A percentile compares a stretch with the other conserved stretches of the same genome.
These are phyloP conservation scores for Schizopora paradoxa DNA, from an alignment of 1,284 basidiomycete species.

Conservation along the genomic window DNA sequence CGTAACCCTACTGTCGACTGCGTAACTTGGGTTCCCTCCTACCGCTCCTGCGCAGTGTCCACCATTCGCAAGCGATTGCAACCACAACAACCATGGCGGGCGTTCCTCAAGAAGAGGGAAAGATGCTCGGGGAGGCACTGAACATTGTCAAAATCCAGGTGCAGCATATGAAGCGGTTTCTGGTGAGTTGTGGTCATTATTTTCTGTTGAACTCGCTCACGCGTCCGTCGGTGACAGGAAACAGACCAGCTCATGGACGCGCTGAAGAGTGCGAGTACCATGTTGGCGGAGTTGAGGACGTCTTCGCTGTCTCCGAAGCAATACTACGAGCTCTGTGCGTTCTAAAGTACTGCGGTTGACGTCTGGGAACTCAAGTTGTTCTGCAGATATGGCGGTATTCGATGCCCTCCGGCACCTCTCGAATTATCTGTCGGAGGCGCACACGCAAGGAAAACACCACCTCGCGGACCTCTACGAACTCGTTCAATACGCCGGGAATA, in stretches of 20 bases:
- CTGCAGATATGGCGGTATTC: conserved; percentile 90
- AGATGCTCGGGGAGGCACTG: conserved; percentile 76
- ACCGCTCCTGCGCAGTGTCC: too few species aligned
- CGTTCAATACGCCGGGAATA: conserved; percentile 94
- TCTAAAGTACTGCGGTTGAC: neutral
- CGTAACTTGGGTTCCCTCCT: too few species aligned
- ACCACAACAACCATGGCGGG: conserved; percentile 12
- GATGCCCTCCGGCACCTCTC: conserved; percentile 90
- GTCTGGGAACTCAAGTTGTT: conserved; percentile 16
- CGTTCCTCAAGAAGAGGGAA: conserved; percentile 57
- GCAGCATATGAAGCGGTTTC: conserved; percentile 88
- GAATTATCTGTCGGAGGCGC: conserved; percentile 92
- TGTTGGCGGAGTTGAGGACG: conserved; percentile 91
- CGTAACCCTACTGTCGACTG: too few species aligned
- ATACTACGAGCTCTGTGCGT: conserved; percentile 92
- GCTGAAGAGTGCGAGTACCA: conserved; percentile 89
- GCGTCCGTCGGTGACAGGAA: conserved; percentile 48
- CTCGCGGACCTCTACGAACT: conserved; percentile 96
- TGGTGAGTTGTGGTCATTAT: conserved; percentile 48
- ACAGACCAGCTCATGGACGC: conserved; percentile 96
- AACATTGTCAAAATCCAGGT: conserved; percentile 90
- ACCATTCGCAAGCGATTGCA: too few species aligned
- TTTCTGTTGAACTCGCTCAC: neutral
- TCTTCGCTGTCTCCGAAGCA: conserved; percentile 91
- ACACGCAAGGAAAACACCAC: conserved; percentile 83